phyloP scores from a whole-genome alignment of 1,139 yeast genomes.

The Suhomyces taliae region DNA sequence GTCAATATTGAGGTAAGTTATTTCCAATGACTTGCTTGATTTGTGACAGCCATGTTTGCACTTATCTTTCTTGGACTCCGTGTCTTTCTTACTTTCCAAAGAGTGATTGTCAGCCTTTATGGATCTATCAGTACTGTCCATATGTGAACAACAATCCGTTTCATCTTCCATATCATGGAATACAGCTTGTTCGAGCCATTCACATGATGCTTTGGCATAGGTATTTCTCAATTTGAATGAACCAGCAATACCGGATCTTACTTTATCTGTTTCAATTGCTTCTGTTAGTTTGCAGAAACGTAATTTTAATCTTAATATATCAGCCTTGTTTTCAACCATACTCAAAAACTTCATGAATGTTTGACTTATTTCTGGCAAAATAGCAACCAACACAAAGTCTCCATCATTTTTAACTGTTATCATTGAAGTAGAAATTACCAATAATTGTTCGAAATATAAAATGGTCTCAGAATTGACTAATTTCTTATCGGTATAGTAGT shows the following conservation, averaged over 20 bases:
- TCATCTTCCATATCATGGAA: constrained; percentile 19
- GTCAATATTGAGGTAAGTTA: constrained; percentile 59
- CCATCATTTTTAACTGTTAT: constrained; percentile 37
- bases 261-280: constrained; percentile 46
- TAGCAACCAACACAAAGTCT: constrained; percentile 35
- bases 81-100: neutral
- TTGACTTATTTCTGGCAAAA: constrained; percentile 34
- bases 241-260: constrained; percentile 48
- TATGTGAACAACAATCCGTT: neutral
- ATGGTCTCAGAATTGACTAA: constrained; percentile 31
- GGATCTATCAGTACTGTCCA: neutral
- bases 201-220: constrained; percentile 58
- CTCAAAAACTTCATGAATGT: constrained; percentile 34
- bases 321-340: constrained; percentile 34
- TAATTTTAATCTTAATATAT: constrained; percentile 52
- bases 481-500: constrained; percentile 26
- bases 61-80: neutral
- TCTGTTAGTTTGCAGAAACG: constrained; percentile 58
- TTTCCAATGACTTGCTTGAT: constrained; percentile 36
- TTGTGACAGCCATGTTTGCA: constrained; percentile 2
- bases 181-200: constrained; percentile 67
- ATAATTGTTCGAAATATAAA: constrained; percentile 40
- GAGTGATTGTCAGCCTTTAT: neutral
- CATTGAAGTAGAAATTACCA: constrained; percentile 42
- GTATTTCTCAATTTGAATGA: constrained; percentile 59